Evolutionary conservation across 352 stramenopile species (phyloP), one percentile per base, ranked within the genome.

Genomic region (Blastocystis sp.): DNA sequence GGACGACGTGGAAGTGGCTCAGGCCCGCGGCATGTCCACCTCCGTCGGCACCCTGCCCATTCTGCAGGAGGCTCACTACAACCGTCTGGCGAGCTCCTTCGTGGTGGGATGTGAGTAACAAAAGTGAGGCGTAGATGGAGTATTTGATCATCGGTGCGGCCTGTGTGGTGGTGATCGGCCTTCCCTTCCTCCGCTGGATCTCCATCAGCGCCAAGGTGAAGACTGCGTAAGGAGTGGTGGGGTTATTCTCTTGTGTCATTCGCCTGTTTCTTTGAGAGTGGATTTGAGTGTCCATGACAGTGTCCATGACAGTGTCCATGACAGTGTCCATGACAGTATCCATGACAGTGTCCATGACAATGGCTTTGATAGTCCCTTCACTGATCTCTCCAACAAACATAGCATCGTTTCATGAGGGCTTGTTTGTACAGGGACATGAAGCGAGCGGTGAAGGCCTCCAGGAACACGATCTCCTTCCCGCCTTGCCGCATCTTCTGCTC

Each of bases 361-460:
- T 34, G 28, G 28, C 28, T 34, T 34, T 34, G 28, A 34, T 34
- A 34, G 28, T 34, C 28, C 28, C 28, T 34, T 34, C 28, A 34
- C 28, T 34, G 28, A 34, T 34, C 28, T 34, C 28, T 34, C 52
- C 52, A 61, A 61, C 52, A 61, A 61, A 61, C 52, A 61, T 19
- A 69, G 21, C 62, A 69, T 42, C 34, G n/a, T 69, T 97, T 94
- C 52, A 98, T 94, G 2, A 99, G 90, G 92, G 97, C 98, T 89
- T 96, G 95, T 91, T 98, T 98, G 93, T 98, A 99, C 89, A 98
- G 92, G 69, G 93, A 94, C 96, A 98, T 99, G 91, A 98, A 98
- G 91, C 98, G 98, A 77, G 96, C 96, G 81, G 99, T 92, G 91
- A 99, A 99, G 11, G 97, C 96, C 91, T 99, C 97, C 68, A 99